A percentile compares a stretch with the other conserved stretches of the same genome.
Conservation (phyloP, 2,329 filamentous ascomycete species). For the Raffaelea arxii region DNA sequence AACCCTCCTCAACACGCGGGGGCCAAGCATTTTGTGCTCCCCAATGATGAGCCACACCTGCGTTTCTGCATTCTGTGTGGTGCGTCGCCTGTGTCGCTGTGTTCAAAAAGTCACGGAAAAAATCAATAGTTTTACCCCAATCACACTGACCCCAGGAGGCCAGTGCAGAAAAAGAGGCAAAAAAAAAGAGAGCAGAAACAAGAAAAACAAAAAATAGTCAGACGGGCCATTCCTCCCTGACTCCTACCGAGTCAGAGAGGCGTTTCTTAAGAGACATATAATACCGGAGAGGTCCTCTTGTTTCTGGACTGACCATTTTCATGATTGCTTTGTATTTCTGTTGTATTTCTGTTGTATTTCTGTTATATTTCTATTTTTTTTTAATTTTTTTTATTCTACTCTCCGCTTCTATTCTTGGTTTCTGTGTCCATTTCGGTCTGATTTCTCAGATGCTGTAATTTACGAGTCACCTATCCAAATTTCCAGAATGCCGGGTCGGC, state of each 20-base stretch:
- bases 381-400: not conserved
- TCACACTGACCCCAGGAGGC: not conserved
- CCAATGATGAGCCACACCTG: too few relatives aligned
- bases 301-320: too few relatives aligned
- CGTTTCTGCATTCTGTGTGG: too few relatives aligned
- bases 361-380: constrained; percentile 1
- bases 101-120: too few relatives aligned
- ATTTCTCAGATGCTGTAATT: not conserved
- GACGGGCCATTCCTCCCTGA: not conserved
- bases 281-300: too few relatives aligned
- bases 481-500: constrained; percentile 9
- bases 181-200: not conserved
- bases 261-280: too few relatives aligned
- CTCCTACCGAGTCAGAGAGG: too few relatives aligned
- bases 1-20: too few relatives aligned
- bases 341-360: not conserved
- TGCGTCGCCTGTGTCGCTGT: too few relatives aligned
- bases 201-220: not conserved
- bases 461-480: not conserved
- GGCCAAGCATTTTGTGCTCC: too few relatives aligned
- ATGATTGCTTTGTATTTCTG: not conserved
- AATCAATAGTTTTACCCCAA: too few relatives aligned
- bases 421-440: not conserved
- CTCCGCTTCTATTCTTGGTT: not conserved
- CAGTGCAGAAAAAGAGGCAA: not conserved